These are phyloP conservation scores for Saccharomycopsis lassenensis DNA, from an alignment of 805 yeast species.

Conservation along the genomic window DNA sequence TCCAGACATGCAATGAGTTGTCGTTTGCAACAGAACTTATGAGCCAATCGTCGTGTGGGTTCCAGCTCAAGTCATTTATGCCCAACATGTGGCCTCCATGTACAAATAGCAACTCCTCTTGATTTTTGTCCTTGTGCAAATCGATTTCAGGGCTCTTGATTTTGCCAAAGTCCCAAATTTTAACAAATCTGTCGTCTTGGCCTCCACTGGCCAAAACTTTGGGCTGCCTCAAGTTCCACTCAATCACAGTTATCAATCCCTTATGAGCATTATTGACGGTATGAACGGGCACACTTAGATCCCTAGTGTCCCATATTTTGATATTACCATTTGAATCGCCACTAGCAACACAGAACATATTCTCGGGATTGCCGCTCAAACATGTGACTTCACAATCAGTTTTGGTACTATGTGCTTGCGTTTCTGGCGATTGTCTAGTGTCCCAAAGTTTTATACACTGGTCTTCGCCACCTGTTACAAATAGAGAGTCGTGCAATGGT, in stretches of 20 bases:
- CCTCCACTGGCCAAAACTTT: constrained; percentile 54
- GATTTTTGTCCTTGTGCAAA: constrained; percentile 19
- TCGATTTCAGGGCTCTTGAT: constrained; percentile 13
- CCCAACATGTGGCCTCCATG: constrained; percentile 89
- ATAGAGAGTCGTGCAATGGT: constrained; percentile 45
- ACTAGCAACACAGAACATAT: constrained; percentile 48
- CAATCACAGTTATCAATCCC: constrained; percentile 50
- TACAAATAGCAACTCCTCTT: constrained; percentile 36
- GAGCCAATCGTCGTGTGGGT: constrained; percentile 57
- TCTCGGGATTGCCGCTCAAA: constrained; percentile 46
- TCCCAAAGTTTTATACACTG: constrained; percentile 43
- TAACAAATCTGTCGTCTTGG: constrained; percentile 53
- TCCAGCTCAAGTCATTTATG: constrained; percentile 79
- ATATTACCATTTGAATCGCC: constrained; percentile 54
- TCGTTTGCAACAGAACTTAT: constrained; percentile 74
- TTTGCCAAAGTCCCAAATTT: constrained; percentile 44
- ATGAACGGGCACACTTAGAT: constrained; percentile 24
- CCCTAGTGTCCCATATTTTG: constrained; percentile 57
- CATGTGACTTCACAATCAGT: constrained; percentile 34
- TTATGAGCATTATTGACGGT: constrained; percentile 30
- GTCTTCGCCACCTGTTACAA: constrained; percentile 61
- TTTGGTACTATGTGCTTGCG: constrained; percentile 5
- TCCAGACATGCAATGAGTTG: constrained; percentile 82
- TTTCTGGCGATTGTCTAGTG: constrained; percentile 26
- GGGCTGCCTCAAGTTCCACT: constrained; percentile 57